phyloP scores from a whole-genome alignment of 2,329 filamentous ascomycete genomes.

The Colletotrichum sp. region DNA sequence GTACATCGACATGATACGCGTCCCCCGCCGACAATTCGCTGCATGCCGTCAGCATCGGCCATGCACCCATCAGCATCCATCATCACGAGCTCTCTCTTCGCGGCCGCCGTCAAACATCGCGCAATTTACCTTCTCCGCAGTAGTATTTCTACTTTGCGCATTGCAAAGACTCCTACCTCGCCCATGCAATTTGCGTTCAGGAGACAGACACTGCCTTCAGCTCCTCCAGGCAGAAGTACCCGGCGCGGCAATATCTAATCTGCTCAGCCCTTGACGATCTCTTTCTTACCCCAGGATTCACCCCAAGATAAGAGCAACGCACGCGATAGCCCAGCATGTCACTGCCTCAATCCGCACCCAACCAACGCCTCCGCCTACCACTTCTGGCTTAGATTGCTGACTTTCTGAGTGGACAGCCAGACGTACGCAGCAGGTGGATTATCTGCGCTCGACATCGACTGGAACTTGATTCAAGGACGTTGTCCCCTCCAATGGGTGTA shows the following conservation, averaged over 20 bases:
- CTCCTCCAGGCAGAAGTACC: neutral
- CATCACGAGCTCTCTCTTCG: neutral
- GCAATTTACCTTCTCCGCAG: neutral
- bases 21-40: neutral
- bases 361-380: neutral
- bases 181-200: neutral
- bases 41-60: neutral
- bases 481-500: neutral
- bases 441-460: neutral
- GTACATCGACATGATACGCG: neutral
- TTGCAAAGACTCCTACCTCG: neutral
- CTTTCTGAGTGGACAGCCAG: neutral
- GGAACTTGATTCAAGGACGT: neutral
- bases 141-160: neutral
- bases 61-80: neutral
- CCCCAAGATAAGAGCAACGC: neutral
- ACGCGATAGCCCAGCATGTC: neutral
- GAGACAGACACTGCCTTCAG: neutral
- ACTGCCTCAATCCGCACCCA: neutral
- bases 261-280: neutral
- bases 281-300: neutral
- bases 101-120: neutral
- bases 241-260: neutral
- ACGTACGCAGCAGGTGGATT: neutral
- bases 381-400: neutral